Evolutionary conservation across 73 alveolate genomes (phyloP).

Genomic region (Effrenium voratum): DNA sequence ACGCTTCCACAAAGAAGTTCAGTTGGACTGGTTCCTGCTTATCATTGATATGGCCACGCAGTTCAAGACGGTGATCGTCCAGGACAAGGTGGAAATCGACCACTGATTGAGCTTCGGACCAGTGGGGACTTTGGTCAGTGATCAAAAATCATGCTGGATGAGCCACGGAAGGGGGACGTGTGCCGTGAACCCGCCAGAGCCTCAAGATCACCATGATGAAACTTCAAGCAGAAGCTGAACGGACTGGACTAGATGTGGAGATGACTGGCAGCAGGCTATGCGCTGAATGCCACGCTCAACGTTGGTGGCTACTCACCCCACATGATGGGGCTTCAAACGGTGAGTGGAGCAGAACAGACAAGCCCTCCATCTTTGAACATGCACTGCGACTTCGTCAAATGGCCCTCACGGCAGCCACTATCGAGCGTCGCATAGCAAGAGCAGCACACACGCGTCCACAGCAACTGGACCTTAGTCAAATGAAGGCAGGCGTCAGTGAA

Average conservation of each 20-base stretch:
- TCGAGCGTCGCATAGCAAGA: background rate
- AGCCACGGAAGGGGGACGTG: too few species aligned
- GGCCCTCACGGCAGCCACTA: background rate
- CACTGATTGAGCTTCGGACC: too few species aligned
- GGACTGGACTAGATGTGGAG: background rate
- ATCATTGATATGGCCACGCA: too few species aligned
- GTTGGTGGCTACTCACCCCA: background rate
- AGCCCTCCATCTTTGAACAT: background rate
- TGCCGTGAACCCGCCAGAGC: too few species aligned
- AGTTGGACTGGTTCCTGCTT: too few species aligned
- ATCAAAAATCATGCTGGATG: too few species aligned
- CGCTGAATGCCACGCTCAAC: conserved; percentile 12
- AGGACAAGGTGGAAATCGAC: too few species aligned
- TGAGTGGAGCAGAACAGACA: background rate
- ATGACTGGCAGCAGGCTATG: background rate
- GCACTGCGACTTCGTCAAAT: background rate
- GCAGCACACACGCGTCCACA: background rate
- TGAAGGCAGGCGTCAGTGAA: background rate
- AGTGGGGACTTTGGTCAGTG: too few species aligned
- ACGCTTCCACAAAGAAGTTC: too few species aligned
- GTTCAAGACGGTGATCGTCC: too few species aligned
- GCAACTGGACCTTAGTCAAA: background rate
- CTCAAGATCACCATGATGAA: background rate
- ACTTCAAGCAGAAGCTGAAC: background rate
- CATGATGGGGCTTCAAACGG: background rate